These are phyloP conservation scores for Kwoniella sp. DNA, from an alignment of 768 basidiomycete genomes.

Conservation along the genomic window DNA sequence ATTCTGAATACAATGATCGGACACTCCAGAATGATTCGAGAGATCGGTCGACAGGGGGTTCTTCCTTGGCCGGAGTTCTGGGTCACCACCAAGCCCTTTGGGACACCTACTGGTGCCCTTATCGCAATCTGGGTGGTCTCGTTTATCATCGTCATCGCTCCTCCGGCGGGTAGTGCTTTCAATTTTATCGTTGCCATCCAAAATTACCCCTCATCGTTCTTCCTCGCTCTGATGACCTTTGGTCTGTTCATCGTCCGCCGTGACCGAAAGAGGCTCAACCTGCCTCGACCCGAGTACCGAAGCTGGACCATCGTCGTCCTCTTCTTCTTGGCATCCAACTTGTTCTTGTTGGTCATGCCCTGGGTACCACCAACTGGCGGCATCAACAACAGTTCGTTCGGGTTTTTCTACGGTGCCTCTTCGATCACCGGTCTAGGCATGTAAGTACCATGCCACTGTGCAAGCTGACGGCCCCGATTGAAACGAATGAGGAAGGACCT, in stretches of 20 bases:
- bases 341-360: conserved; percentile 56
- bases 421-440: conserved; percentile 33
- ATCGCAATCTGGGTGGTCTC: conserved; percentile 67
- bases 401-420: conserved; percentile 35
- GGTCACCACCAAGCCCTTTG: conserved; percentile 71
- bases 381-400: conserved; percentile 51
- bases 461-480: too few relatives aligned
- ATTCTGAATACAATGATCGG: conserved; percentile 50
- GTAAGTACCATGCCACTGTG: conserved; percentile 28
- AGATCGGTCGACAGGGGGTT: conserved; percentile 62
- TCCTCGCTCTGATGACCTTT: conserved; percentile 46
- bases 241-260: conserved; percentile 55
- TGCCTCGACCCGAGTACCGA: conserved; percentile 38
- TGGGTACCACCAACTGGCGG: conserved; percentile 50
- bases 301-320: conserved; percentile 35
- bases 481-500: too few relatives aligned
- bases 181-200: conserved; percentile 59
- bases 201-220: conserved; percentile 42
- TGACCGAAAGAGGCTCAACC: conserved; percentile 44
- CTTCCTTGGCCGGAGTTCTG: conserved; percentile 66
- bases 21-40: conserved; percentile 60
- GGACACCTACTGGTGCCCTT: conserved; percentile 67
- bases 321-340: conserved; percentile 40
- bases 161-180: conserved; percentile 75
- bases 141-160: conserved; percentile 61